Evolutionary conservation across 257 asterid genomes (phyloP).

Genomic region (Solanum habrochaites): DNA sequence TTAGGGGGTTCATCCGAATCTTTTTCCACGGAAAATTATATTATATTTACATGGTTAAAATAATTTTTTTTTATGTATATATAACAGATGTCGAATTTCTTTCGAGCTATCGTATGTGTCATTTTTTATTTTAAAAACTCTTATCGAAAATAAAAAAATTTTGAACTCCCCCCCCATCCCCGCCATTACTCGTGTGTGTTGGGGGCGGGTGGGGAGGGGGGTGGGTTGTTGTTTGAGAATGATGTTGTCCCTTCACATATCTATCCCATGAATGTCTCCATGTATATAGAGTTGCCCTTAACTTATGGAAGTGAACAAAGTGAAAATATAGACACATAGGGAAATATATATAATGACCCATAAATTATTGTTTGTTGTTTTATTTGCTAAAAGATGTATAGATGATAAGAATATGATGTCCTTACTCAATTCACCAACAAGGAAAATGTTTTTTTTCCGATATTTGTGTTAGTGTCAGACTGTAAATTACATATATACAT

Average conservation of each 20-base stretch:
- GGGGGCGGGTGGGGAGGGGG: too few relatives aligned
- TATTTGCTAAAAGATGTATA: background rate
- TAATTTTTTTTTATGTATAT: too few relatives aligned
- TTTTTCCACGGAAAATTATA: too few relatives aligned
- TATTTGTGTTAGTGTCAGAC: background rate
- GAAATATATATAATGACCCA: background rate
- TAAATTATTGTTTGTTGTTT: conserved; percentile 24
- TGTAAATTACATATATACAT: too few relatives aligned
- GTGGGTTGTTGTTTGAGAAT: background rate
- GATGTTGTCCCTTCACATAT: background rate
- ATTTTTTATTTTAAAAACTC: too few relatives aligned
- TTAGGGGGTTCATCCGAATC: too few relatives aligned
- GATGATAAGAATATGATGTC: conserved; percentile 23
- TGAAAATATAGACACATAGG: background rate
- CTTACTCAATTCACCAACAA: conserved; percentile 37
- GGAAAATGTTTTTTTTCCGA: background rate
- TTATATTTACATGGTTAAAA: too few relatives aligned
- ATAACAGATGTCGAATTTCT: too few relatives aligned
- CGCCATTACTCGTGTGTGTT: too few relatives aligned
- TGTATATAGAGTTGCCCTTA: background rate
- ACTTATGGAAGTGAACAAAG: conserved; percentile 19
- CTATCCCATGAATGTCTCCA: background rate
- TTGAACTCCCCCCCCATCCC: too few relatives aligned
- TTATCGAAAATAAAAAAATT: too few relatives aligned
- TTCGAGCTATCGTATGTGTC: too few relatives aligned